Conservation (phyloP, 352 stramenopile genomes). For the Globisporangium barbulae region DNA sequence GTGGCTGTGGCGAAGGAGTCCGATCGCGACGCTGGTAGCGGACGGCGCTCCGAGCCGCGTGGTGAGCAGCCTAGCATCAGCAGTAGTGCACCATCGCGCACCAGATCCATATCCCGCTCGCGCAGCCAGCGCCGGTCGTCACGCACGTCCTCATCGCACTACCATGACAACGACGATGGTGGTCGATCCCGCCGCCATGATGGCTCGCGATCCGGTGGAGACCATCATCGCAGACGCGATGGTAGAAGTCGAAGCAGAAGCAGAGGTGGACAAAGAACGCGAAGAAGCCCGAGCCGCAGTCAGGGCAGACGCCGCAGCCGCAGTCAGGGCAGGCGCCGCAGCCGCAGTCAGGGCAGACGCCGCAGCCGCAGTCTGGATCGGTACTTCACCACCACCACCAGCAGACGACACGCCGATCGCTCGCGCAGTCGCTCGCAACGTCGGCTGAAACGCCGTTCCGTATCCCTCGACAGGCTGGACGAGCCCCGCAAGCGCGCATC, state of each 20-base stretch:
- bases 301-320: constrained; percentile 8
- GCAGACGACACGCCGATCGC: constrained; percentile 8
- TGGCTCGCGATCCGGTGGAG: neutral
- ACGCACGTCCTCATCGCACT: neutral
- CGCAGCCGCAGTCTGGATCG: constrained; percentile 13
- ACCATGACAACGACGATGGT: neutral
- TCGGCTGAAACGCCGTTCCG: constrained; percentile 6
- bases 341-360: constrained; percentile 8
- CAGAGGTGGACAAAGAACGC: neutral
- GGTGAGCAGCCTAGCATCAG: neutral
- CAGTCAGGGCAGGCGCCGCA: too few relatives aligned
- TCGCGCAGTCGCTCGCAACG: constrained; percentile 15
- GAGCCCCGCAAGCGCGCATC: neutral
- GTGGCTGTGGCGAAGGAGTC: neutral
- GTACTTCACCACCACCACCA: neutral
- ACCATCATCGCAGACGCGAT: constrained; percentile 1
- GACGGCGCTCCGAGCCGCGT: neutral
- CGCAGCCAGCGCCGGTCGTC: constrained; percentile 2
- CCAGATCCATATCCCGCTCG: constrained; percentile 2
- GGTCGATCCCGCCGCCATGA: neutral
- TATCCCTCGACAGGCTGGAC: constrained; percentile 8
- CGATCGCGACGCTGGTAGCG: neutral
- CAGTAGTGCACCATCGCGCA: neutral
- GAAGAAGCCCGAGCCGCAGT: constrained; percentile 11
- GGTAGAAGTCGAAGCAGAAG: constrained; percentile 7